Percentiles rank a stretch among this genome's conserved stretches.
These are phyloP conservation scores for Coniochaeta sp. DNA, from an alignment of 2,329 filamentous ascomycete species.

Conservation along the genomic window DNA sequence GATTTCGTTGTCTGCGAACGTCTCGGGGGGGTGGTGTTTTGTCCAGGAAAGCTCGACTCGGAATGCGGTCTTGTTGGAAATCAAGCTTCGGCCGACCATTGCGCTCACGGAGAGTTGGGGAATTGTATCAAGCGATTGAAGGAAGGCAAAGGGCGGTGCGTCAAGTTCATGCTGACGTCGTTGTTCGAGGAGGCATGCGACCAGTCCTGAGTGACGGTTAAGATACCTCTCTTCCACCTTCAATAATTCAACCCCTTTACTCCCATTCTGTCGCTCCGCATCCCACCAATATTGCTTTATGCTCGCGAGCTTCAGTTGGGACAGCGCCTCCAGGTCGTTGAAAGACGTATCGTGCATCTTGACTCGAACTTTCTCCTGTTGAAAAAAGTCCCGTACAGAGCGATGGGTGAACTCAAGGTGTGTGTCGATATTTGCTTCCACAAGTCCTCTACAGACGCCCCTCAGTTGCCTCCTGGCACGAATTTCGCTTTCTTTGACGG, in stretches of 20 bases:
- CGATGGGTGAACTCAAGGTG: neutral
- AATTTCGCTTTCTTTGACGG: neutral
- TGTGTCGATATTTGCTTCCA: neutral
- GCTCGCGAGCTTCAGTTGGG: neutral
- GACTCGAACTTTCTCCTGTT: neutral
- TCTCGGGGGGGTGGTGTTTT: too few relatives aligned
- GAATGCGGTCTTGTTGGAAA: neutral
- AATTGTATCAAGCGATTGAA: neutral
- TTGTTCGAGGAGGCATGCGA: neutral
- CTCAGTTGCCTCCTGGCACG: neutral
- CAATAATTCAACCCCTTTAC: neutral
- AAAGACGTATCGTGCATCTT: neutral
- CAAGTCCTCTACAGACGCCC: neutral
- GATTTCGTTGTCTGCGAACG: neutral
- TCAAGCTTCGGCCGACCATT: neutral
- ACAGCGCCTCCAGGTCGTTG: neutral
- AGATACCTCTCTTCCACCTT: neutral
- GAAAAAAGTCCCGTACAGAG: neutral
- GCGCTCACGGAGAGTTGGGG: neutral
- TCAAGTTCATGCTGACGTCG: neutral
- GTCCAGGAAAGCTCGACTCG: neutral
- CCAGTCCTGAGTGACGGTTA: neutral
- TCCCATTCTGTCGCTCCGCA: neutral
- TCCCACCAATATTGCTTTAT: neutral
- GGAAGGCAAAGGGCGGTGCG: neutral